Evolutionary conservation across 2,329 filamentous ascomycete genomes (phyloP), one percentile per base, ranked within the genome.

Genomic region (Macrophomina tecta): DNA sequence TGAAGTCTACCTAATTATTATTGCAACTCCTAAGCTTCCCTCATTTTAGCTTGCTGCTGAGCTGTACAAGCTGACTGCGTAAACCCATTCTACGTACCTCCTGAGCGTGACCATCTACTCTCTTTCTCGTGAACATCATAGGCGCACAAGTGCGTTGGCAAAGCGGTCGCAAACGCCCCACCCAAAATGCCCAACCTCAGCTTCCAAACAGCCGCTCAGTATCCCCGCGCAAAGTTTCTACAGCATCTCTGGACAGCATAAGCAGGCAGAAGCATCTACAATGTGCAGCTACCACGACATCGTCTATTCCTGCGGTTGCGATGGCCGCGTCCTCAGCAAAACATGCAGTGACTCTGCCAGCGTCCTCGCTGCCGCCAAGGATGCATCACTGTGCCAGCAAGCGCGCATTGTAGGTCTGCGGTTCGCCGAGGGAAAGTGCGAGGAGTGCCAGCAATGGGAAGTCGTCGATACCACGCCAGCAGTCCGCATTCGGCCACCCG

Each of bases 281-380:
- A 61, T 48, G 56, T 61, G 56, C 36, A 30, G n/a, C 14, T 36
- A 48, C 56, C 23, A n/a, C 28, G 42, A 48, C 16, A 61, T 46
- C 9, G 3, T 46, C 9, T 18, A 48, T 16, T 8, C 56, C 30
- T 61, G 56, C 30, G 56, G 56, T 16, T 48, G 42, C 56, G 40
- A 48, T 23, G 4, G 14, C 28, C 56, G n/a, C 5, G 2, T 30
- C 4, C 56, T 46, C 56, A 48, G 4, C 16, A 14, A n/a, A 23
- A 16, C 7, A 3, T 61, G 56, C 30, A 6, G 8, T 30, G 7
- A 11, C 4, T 28, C 49, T 34, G 12, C 49, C 14, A 16, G 12
- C 9, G 16, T 23, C 23, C 2, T 23, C 23, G 23, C 23, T 23
- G 45, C 45, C 7, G 4, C 5, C 45, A 48, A 18, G 18, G 9